A percentile compares a stretch with the other conserved stretches of the same genome.
These are phyloP conservation scores for Wickerhamiella brachini DNA, from an alignment of 805 yeast species.

Conservation along the genomic window DNA sequence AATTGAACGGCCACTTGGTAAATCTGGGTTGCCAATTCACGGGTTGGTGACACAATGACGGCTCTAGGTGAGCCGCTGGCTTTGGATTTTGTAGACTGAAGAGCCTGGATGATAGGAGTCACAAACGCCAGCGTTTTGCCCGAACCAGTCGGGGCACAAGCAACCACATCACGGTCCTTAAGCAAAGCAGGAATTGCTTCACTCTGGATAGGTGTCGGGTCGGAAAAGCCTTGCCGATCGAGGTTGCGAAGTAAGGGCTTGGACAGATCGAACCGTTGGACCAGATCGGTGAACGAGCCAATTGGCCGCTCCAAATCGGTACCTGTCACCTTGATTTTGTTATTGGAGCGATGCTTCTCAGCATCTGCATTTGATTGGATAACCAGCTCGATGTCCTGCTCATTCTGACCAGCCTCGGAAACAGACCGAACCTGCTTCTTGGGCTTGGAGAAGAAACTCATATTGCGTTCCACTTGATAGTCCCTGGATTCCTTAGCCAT, in stretches of 20 bases:
- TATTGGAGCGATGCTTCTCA: conserved; percentile 38
- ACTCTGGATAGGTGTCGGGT: conserved; percentile 87
- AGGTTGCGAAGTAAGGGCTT: conserved; percentile 46
- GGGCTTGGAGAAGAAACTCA: conserved; percentile 62
- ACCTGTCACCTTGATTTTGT: conserved; percentile 64
- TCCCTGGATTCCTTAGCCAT: conserved; percentile 21
- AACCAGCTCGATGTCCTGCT: conserved; percentile 5
- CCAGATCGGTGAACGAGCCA: conserved; percentile 74
- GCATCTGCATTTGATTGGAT: conserved; percentile 50
- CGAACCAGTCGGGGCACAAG: conserved; percentile 97
- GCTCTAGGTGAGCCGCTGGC: conserved; percentile 35
- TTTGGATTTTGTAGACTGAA: conserved; percentile 16
- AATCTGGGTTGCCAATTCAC: conserved; percentile 83
- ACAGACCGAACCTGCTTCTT: not conserved
- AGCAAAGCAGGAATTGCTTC: conserved; percentile 73
- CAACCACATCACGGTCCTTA: conserved; percentile 61
- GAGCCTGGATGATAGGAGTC: conserved; percentile 61
- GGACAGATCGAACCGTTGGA: conserved; percentile 52
- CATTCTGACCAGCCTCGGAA: not conserved
- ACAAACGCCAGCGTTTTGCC: conserved; percentile 91
- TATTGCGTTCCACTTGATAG: conserved; percentile 49
- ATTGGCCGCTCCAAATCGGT: conserved; percentile 82
- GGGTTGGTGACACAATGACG: conserved; percentile 81
- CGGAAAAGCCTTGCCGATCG: conserved; percentile 53
- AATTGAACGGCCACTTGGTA: conserved; percentile 51